Conservation (phyloP, 2,329 filamentous ascomycete genomes). For the Cytospora mali region DNA sequence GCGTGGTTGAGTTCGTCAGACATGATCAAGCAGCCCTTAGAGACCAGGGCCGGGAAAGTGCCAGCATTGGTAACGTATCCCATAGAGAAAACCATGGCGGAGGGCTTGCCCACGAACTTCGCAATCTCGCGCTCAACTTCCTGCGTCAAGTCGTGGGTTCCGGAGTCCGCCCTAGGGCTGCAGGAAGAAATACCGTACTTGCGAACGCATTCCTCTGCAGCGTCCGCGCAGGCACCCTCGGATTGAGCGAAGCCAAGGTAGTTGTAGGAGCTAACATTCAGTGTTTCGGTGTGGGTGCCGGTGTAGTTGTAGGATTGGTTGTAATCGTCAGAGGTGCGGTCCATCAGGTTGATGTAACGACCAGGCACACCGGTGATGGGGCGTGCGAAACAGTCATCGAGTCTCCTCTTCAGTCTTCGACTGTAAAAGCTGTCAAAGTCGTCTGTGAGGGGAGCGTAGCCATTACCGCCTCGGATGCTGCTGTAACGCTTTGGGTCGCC, state of each 20-base stretch:
- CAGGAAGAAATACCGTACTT: slow-evolving; percentile 83
- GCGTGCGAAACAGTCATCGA: slow-evolving; percentile 95
- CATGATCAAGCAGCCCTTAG: slow-evolving; percentile 91
- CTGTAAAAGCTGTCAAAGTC: slow-evolving; percentile 99
- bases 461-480: slow-evolving; percentile 79
- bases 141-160: slow-evolving; percentile 82
- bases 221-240: slow-evolving; percentile 92
- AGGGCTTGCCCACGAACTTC: slow-evolving; percentile 89
- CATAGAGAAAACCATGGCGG: slow-evolving; percentile 98
- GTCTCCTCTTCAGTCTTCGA: slow-evolving; percentile 85
- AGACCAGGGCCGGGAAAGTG: slow-evolving; percentile 87
- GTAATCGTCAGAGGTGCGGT: slow-evolving; percentile 87
- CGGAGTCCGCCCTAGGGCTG: slow-evolving; percentile 80
- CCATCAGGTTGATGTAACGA: slow-evolving; percentile 88
- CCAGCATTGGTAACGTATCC: slow-evolving; percentile 95
- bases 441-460: slow-evolving; percentile 93
- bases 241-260: slow-evolving; percentile 98
- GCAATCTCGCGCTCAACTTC: slow-evolving; percentile 92
- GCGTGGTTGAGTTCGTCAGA: slow-evolving; percentile 98
- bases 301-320: slow-evolving; percentile 89
- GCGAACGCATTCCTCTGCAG: slow-evolving; percentile 81
- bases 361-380: slow-evolving; percentile 93
- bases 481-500: slow-evolving; percentile 79
- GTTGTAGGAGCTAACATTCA: slow-evolving; percentile 99
- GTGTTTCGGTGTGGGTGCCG: slow-evolving; percentile 87